phyloP scores from a whole-genome alignment of 2,329 filamentous ascomycete species.

The Penicillium vulpinum region DNA sequence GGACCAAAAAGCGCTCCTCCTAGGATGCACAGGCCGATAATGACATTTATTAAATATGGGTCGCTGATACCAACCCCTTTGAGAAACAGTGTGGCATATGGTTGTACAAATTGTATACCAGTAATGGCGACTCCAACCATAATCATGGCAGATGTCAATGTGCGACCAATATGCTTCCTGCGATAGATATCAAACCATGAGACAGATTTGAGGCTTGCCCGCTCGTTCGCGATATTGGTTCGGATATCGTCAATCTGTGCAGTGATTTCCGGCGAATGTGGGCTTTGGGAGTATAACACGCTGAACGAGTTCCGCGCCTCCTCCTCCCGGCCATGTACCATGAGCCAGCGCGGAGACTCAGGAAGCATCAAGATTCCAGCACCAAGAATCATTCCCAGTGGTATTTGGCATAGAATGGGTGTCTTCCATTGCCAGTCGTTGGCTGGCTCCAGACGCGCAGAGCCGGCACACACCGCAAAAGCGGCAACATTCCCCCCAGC shows the following conservation, averaged over 20 bases:
- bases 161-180: conserved; percentile 23
- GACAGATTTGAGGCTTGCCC: conserved; percentile 5
- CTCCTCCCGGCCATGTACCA: conserved; percentile 21
- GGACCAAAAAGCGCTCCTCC: conserved; percentile 16
- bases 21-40: conserved; percentile 17
- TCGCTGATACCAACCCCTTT: conserved; percentile 22
- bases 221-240: conserved; percentile 26
- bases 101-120: conserved; percentile 23
- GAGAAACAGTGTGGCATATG: conserved; percentile 17
- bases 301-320: conserved; percentile 25
- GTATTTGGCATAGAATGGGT: conserved; percentile 33
- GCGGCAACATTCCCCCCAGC: conserved; percentile 29
- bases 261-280: conserved; percentile 22
- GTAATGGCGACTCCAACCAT: conserved; percentile 28
- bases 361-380: conserved; percentile 28
- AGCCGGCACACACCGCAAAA: conserved; percentile 29
- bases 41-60: conserved; percentile 20
- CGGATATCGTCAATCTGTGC: conserved; percentile 27
- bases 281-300: conserved; percentile 21
- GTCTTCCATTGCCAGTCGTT: conserved; percentile 35
- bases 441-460: conserved; percentile 20
- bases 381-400: conserved; percentile 26
- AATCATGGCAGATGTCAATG: conserved; percentile 24
- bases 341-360: conserved; percentile 30
- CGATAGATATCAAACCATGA: conserved; percentile 29